These are phyloP conservation scores for Talaromyces wortmannii DNA, from an alignment of 495 filamentous ascomycete genomes.

Conservation along the genomic window DNA sequence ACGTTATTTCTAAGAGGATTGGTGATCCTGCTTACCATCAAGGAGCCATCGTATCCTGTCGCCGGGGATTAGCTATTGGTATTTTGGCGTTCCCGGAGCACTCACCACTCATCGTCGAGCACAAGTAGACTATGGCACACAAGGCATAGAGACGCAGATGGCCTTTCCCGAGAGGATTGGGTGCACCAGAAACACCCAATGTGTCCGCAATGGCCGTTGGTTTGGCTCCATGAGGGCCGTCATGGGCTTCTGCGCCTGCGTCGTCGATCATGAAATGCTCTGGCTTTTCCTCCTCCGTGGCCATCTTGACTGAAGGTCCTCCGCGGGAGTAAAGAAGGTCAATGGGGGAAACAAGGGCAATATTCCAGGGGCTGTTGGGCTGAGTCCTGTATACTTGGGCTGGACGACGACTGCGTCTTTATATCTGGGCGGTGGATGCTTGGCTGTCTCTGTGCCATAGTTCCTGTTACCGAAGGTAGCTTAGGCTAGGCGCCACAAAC, in stretches of 20 bases:
- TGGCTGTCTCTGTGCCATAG: no score
- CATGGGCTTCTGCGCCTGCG: neutral
- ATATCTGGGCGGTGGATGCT: no score
- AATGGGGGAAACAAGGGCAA: neutral
- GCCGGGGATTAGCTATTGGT: neutral
- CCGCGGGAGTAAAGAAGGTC: neutral
- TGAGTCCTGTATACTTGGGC: neutral
- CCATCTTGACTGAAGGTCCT: neutral
- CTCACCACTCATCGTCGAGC: conserved; percentile 3
- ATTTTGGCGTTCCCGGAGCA: neutral
- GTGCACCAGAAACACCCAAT: neutral
- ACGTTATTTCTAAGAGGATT: neutral
- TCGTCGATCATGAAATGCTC: neutral
- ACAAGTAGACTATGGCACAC: neutral
- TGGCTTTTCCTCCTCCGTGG: neutral
- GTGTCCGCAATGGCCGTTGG: neutral
- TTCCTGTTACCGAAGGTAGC: neutral
- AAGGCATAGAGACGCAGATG: neutral
- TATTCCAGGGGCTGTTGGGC: no score
- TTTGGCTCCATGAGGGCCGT: neutral
- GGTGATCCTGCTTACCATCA: conserved; percentile 26
- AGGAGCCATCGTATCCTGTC: conserved; percentile 42
- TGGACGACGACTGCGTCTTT: neutral
- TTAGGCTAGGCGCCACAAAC: neutral
- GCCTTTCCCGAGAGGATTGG: neutral